A percentile compares a stretch with the other conserved stretches of the same genome.
These are phyloP conservation scores for Chytridium lagenaria DNA, from an alignment of 371 early-diverging fungal species.

Conservation along the genomic window DNA sequence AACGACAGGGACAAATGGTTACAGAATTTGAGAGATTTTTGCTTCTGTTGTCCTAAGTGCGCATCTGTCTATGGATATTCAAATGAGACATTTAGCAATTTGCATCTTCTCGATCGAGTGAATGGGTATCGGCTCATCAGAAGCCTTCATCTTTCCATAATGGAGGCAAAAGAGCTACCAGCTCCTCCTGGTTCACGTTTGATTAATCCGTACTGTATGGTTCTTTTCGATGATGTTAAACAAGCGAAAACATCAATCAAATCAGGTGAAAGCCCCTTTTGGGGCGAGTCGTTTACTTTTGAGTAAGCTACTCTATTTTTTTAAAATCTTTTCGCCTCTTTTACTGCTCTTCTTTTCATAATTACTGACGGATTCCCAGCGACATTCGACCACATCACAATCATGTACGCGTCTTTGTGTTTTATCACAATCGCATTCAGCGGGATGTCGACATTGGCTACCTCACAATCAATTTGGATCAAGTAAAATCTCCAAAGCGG, in stretches of 20 bases:
- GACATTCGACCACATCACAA: constrained; percentile 42
- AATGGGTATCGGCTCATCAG: constrained; percentile 25
- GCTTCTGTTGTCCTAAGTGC: constrained; percentile 47
- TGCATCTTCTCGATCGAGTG: constrained; percentile 23
- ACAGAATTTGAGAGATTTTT: constrained; percentile 20
- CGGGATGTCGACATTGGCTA: constrained; percentile 46
- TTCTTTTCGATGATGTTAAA: constrained; percentile 48
- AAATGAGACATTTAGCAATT: constrained; percentile 22
- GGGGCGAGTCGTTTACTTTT: constrained; percentile 51
- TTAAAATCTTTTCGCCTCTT: too few species aligned
- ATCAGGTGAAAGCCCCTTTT: constrained; percentile 46
- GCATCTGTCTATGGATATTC: constrained; percentile 27
- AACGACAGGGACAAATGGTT: constrained; percentile 39
- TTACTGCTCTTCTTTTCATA: too few species aligned
- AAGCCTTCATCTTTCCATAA: constrained; percentile 36
- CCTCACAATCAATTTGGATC: constrained; percentile 39
- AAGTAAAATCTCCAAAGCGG: constrained; percentile 30
- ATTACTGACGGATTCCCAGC: constrained; percentile 12
- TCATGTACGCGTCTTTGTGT: constrained; percentile 34
- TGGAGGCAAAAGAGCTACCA: constrained; percentile 50
- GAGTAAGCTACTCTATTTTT: constrained; percentile 22
- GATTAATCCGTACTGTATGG: constrained; percentile 40
- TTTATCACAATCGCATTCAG: constrained; percentile 38
- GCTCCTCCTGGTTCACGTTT: not conserved
- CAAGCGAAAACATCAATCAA: constrained; percentile 47